Evolutionary conservation across 495 filamentous ascomycete species (phyloP), one percentile per base, ranked within the genome.

Genomic region (Aspergillus kassunensis): DNA sequence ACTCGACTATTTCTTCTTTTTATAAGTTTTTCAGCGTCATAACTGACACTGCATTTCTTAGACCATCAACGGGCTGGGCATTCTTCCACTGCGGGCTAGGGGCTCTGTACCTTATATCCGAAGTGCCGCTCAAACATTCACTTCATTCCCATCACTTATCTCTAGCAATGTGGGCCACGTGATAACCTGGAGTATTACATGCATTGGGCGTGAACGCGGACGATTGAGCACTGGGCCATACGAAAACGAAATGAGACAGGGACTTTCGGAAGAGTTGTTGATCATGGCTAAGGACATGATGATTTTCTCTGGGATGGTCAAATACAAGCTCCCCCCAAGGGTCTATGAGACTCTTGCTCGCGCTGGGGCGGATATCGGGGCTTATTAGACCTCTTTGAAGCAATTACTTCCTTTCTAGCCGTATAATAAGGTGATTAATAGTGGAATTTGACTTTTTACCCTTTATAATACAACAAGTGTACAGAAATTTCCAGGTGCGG

Each of bases 251-350:
- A 85, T 83, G 54, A 84, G 83, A 56, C 76, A 80, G 50, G 76
- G 79, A 49, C 80, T 93, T 68, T 78, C 85, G 18, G 82, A 85
- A 34, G 74, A 85, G 57, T 70, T 95, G 58, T 80, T 86, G 66
- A 79, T 84, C 59, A 87, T 83, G 62, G 89, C 85, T 43, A 86
- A 88, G 61, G 93, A 96, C 70, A 66, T 96, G 49, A 95, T 92
- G 77, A 84, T 95, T 29, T 98, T 96, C 73, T 92, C 92, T 12
- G 91, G 93, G 23, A 84, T 96, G 78, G 81, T 98, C 59, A 85
- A 89, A 64, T 98, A 95, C 68, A 84, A 91, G 53, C 75, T 97
- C 57, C 80, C 83, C 9, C 79, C 82, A 21, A 76, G 79, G 59
- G 78, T 95, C 30, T 90, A 89, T 69, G 91, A 95, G 72, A 86